These are phyloP conservation scores for Cyberlindnera amylophila DNA, from an alignment of 805 yeast species.

Conservation along the genomic window DNA sequence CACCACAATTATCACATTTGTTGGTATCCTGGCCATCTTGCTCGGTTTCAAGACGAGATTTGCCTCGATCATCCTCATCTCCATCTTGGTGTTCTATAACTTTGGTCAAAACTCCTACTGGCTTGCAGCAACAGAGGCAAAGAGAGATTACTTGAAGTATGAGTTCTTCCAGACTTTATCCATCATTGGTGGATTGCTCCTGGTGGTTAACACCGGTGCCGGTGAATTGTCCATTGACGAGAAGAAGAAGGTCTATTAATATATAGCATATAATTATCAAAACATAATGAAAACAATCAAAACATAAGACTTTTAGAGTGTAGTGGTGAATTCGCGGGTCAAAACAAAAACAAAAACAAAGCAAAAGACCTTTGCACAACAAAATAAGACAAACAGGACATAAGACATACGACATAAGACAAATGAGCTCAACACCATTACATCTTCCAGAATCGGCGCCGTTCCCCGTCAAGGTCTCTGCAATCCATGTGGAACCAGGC, in stretches of 20 bases:
- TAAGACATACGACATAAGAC: too few relatives aligned
- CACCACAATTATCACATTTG: conserved; percentile 56
- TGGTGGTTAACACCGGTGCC: conserved; percentile 94
- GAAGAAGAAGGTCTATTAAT: conserved; percentile 86
- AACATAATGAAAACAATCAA: too few relatives aligned
- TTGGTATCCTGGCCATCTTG: conserved; percentile 76
- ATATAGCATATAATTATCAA: too few relatives aligned
- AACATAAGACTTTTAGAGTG: too few relatives aligned
- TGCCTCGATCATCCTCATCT: conserved; percentile 67
- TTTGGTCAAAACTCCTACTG: conserved; percentile 83
- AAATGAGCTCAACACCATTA: conserved; percentile 18
- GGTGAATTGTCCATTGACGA: conserved; percentile 92
- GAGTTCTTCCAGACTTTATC: conserved; percentile 93
- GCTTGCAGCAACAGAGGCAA: conserved; percentile 64
- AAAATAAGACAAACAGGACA: too few relatives aligned
- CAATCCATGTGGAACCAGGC: conserved; percentile 31
- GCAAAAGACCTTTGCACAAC: too few relatives aligned
- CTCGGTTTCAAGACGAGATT: conserved; percentile 92
- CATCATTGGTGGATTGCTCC: conserved; percentile 88
- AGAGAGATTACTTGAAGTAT: conserved; percentile 85
- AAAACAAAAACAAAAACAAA: too few relatives aligned
- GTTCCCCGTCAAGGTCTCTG: conserved; percentile 37
- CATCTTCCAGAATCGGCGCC: conserved; percentile 29
- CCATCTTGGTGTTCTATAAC: conserved; percentile 72
- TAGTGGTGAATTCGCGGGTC: too few relatives aligned